phyloP scores from a whole-genome alignment of 192 early-diverging fungal species.

The Coemansia sp. region DNA sequence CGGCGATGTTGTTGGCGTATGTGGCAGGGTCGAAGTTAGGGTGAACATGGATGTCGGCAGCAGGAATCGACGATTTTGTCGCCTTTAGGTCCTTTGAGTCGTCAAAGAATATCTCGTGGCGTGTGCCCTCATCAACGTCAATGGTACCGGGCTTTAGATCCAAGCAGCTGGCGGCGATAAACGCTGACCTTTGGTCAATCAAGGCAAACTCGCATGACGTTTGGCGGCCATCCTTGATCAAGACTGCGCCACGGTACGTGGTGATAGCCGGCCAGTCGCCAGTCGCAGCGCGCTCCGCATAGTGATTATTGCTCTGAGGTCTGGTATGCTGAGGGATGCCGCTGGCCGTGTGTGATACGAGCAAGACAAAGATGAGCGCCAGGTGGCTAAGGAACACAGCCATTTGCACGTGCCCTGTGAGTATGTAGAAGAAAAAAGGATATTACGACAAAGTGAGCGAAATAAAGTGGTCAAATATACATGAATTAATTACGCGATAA shows the following conservation, averaged over 20 bases:
- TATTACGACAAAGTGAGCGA: background rate
- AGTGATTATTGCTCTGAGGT: background rate
- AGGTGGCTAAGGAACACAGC: background rate
- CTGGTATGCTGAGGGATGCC: background rate
- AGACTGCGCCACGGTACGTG: slow-evolving; percentile 19
- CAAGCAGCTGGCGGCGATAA: slow-evolving; percentile 29
- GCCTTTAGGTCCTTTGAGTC: background rate
- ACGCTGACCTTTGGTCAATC: slow-evolving; percentile 18
- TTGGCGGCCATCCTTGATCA: slow-evolving; percentile 23
- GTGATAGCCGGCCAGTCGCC: slow-evolving; percentile 1
- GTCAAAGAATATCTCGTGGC: slow-evolving; percentile 25
- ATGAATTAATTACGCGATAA: slow-evolving; percentile 10
- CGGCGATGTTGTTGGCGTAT: slow-evolving; percentile 38
- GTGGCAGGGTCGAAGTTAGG: slow-evolving; percentile 18
- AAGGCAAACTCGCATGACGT: slow-evolving; percentile 32
- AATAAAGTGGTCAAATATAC: background rate
- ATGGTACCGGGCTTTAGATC: background rate
- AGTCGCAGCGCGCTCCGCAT: background rate
- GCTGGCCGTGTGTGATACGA: slow-evolving; percentile 7
- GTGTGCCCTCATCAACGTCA: background rate
- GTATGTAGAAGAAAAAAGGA: background rate
- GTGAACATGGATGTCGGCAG: slow-evolving; percentile 24
- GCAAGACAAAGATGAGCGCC: slow-evolving; percentile 2
- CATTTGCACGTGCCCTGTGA: background rate
- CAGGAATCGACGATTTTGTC: background rate